These are phyloP conservation scores for Ophiostoma sp. DNA, from an alignment of 2,329 filamentous ascomycete species.

Conservation along the genomic window DNA sequence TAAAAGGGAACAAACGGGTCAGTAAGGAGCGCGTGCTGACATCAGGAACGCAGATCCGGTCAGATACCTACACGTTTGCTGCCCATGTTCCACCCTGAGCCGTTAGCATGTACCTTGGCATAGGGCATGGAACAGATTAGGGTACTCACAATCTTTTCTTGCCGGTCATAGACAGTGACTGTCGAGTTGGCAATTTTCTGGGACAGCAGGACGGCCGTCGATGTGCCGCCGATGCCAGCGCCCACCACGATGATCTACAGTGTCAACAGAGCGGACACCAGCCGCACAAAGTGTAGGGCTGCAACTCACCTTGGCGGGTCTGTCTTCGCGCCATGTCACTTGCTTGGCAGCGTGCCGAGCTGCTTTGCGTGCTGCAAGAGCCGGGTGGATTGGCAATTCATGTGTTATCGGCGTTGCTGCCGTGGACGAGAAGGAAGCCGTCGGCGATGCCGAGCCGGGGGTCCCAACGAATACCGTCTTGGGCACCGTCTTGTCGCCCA, in stretches of 20 bases:
- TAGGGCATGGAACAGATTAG: no score
- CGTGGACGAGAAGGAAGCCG: background rate
- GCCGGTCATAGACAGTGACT: background rate
- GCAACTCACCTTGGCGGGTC: background rate
- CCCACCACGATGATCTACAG: background rate
- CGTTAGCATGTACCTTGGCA: background rate
- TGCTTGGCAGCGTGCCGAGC: background rate
- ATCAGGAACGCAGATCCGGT: background rate
- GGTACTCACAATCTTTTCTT: background rate
- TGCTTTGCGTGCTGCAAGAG: background rate
- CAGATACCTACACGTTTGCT: background rate
- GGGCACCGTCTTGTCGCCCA: background rate
- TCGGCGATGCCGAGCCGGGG: background rate
- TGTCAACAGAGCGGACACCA: background rate
- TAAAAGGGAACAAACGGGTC: background rate
- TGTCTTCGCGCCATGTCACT: slow-evolving; percentile 4
- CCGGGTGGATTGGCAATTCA: background rate
- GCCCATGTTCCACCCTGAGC: background rate
- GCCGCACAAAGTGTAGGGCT: no score
- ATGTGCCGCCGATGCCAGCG: background rate
- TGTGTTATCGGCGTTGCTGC: background rate
- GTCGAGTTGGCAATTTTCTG: background rate
- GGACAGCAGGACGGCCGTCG: background rate
- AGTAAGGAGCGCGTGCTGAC: background rate
- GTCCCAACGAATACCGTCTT: background rate